A percentile compares a stretch with the other conserved stretches of the same genome.
Conservation (phyloP, 2,329 filamentous ascomycete genomes). For the Fusarium luffae region DNA sequence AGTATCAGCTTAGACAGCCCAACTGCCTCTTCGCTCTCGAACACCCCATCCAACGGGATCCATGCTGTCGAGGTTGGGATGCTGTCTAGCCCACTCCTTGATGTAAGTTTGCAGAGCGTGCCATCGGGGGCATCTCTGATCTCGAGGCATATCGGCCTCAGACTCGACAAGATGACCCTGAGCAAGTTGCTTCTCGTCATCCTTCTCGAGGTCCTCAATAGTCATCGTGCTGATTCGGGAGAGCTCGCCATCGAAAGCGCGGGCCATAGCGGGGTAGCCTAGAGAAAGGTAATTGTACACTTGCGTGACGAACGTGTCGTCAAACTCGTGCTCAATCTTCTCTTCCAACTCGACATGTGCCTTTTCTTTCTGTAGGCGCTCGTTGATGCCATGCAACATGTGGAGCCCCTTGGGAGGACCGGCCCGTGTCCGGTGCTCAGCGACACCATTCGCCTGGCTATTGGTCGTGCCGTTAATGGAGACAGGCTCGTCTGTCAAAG, state of each 20-base stretch:
- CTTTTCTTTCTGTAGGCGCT: conserved; percentile 62
- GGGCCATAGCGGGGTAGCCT: conserved; percentile 87
- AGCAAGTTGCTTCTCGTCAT: conserved; percentile 71
- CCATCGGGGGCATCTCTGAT: conserved; percentile 77
- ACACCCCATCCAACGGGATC: conserved; percentile 75
- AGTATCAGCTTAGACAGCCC: conserved; percentile 67
- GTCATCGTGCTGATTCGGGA: conserved; percentile 80
- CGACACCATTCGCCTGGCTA: conserved; percentile 28
- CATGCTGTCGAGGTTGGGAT: conserved; percentile 75
- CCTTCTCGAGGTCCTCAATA: conserved; percentile 74
- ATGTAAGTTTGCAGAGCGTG: conserved; percentile 86
- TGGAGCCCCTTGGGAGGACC: conserved; percentile 58
- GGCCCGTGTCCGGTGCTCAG: conserved; percentile 45
- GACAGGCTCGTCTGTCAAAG: conserved; percentile 56
- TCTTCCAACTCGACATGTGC: conserved; percentile 62
- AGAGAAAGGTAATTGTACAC: conserved; percentile 97
- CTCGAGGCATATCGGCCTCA: conserved; percentile 57
- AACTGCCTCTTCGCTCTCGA: conserved; percentile 74
- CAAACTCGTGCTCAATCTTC: conserved; percentile 74
- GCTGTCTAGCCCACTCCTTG: conserved; percentile 88
- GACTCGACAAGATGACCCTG: conserved; percentile 78
- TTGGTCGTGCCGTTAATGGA: conserved; percentile 44
- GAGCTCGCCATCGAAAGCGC: conserved; percentile 85
- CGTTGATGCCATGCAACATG: conserved; percentile 63
- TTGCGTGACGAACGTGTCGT: conserved; percentile 88